Evolutionary conservation across 768 basidiomycete species (phyloP), one percentile per base, ranked within the genome.

Genomic region (Termitomyces sp.): DNA sequence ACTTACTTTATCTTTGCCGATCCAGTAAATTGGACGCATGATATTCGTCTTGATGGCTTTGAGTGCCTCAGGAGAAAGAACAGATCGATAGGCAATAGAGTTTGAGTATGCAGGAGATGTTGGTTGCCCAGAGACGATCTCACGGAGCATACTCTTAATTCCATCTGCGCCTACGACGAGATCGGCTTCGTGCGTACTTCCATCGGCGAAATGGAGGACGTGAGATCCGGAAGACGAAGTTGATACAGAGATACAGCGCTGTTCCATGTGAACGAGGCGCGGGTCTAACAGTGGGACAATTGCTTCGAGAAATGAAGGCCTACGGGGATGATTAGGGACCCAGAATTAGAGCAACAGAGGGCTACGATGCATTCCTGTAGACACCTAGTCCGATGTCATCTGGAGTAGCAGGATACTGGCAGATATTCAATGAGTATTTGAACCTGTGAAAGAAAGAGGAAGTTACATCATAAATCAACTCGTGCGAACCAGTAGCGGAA

Each of bases 141-240:
- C 60, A 35, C 82, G 76, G 16, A 75, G 66, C 4, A 66, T 59
- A 60, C 82, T 84, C 68, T 80, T 84, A 46, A 78, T 71, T 5
- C 82, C 82, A 56, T 83, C 81, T 2, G 78, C 77, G 62, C 81
- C 81, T 37, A 85, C 68, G 5, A 84, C 71, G 4, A 83, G 62
- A 55, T 82, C 79, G 3, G 80, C 70, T 58, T 76, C 73, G 55
- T 77, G 69, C 0, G 68, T 72, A 14, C 75, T 78, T 5, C 79
- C 79, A 58, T 84, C 83, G 9, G 73, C 62, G 59, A 85, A 85
- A 31, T 73, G 70, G 5, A 85, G 64, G 8, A 71, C 59, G 9
- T 73, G 65, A 4, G 64, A 65, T 5, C 67, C 69, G 9, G 69
- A 67, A 9, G 63, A 50, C 12, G 65, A 25, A 23, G 55, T 58